Base-by-base conservation (phyloP, 345 rosid genomes). In the Microcos paniculata region DNA sequence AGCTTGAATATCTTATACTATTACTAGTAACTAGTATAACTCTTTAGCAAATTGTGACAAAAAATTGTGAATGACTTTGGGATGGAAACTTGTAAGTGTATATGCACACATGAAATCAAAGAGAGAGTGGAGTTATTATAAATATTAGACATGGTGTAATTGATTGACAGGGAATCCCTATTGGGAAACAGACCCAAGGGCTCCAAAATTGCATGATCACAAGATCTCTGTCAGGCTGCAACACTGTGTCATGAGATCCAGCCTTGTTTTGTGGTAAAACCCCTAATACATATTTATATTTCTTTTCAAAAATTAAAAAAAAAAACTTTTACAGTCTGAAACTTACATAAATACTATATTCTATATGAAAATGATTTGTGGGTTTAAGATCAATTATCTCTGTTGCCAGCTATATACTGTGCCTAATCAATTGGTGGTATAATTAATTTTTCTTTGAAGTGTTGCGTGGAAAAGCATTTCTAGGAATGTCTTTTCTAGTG, bases 181-280 rank as follows among this genome's bases (percentile, higher is more conserved):
- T 82, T 46, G 85, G 83, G 81, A 77, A 82, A 62, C 51, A 53
- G 65, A 52, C 83, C 78, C 57, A 56, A 63, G 70, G 53, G 79
- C 67, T 73, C 80, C 82, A 75, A 80, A 80, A 72, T 72, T 74
- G 38, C 73, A 77, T 77, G 74, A 77, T 65, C 80, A 49, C 73
- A 81, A 79, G 58, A 83, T 84, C 84, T 79, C 74, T 81, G 87
- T 85, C 90, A 85, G 88, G n/a, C 80, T 45, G 63, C 31, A 13
- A 53, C 80, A 51, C 64, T 71, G 59, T 65, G 57, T 6, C 30
- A 38, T 28, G 43, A 33, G 70, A 71, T 76, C 76, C 79, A 70
- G 40, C 56, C 75, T 75, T 67, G 64, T 9, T 62, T 58, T 64
- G 15, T 52, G 38, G 19, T 71, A 62, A 33, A 35, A 9, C 5